Evolutionary conservation across 371 early-diverging fungal genomes (phyloP).

Genomic region (Spraguea lophii): DNA sequence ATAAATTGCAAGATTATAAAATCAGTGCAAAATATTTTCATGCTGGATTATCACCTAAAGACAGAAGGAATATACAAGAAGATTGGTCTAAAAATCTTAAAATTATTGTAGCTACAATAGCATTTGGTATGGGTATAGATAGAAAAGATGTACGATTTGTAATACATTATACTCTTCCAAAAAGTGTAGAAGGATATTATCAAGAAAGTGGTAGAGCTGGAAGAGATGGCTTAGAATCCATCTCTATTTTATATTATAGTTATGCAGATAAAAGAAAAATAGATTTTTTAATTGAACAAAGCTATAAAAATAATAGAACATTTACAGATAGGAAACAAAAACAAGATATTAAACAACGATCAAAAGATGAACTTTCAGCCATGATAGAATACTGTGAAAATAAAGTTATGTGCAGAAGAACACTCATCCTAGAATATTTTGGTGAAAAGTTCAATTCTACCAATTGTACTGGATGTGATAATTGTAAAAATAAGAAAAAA

Average conservation of each 20-base stretch:
- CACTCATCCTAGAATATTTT: conserved; percentile 75
- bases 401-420: conserved; percentile 66
- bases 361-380: conserved; percentile 55
- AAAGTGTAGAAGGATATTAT: conserved; percentile 89
- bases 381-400: conserved; percentile 85
- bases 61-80: conserved; percentile 59
- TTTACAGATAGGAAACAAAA: conserved; percentile 59
- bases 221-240: conserved; percentile 67
- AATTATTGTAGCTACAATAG: conserved; percentile 89
- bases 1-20: conserved; percentile 47
- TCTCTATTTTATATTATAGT: conserved; percentile 66
- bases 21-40: conserved; percentile 62
- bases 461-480: conserved; percentile 67
- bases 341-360: conserved; percentile 50
- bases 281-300: conserved; percentile 58
- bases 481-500: conserved; percentile 50
- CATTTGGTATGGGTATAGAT: conserved; percentile 93
- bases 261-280: conserved; percentile 58
- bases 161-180: conserved; percentile 76
- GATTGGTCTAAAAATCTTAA: conserved; percentile 59
- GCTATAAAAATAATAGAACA: conserved; percentile 49
- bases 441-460: conserved; percentile 59
- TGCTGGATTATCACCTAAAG: conserved; percentile 67
- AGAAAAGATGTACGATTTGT: conserved; percentile 94
- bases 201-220: conserved; percentile 97